Conservation (phyloP, 2,329 filamentous ascomycete genomes). For the Fusarium sp. region DNA sequence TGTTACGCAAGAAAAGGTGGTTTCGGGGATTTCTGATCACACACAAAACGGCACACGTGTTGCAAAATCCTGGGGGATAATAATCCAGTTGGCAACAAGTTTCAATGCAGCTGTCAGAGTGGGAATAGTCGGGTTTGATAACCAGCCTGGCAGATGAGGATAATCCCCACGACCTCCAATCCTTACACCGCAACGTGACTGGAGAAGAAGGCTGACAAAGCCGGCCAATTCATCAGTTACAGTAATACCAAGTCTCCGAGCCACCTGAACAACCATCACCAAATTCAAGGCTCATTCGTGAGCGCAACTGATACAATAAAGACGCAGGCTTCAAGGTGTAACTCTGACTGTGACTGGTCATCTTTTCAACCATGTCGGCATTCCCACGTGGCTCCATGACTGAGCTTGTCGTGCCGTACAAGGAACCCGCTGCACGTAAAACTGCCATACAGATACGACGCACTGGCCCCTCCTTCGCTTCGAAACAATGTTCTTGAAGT, state of each 20-base stretch:
- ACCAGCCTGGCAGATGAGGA: conserved; percentile 1
- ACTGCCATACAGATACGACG: conserved; percentile 26
- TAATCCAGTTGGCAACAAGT: background rate
- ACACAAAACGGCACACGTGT: conserved; percentile 5
- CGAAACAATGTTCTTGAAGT: conserved; percentile 10
- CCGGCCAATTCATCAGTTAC: background rate
- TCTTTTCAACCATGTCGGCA: conserved; percentile 37
- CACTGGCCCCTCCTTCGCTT: conserved; percentile 17
- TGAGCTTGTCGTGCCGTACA: conserved; percentile 31
- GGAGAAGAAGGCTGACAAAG: background rate
- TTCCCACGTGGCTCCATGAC: conserved; percentile 48
- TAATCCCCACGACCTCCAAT: conserved; percentile 4
- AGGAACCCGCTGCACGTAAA: conserved; percentile 40
- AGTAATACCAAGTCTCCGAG: conserved; percentile 1
- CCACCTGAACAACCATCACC: conserved; percentile 22
- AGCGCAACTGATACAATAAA: conserved; percentile 9
- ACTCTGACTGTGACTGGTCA: conserved; percentile 42
- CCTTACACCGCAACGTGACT: conserved; percentile 34
- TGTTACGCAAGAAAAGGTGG: conserved; percentile 8
- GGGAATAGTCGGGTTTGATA: conserved; percentile 45
- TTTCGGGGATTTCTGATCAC: conserved; percentile 1
- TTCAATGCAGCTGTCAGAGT: conserved; percentile 21
- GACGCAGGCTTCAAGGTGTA: background rate
- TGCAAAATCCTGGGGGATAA: background rate
- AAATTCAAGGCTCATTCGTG: conserved; percentile 8